Evolutionary conservation across 805 yeast species (phyloP), one percentile per base, ranked within the genome.

Genomic region (Kluyveromyces siamensis): DNA sequence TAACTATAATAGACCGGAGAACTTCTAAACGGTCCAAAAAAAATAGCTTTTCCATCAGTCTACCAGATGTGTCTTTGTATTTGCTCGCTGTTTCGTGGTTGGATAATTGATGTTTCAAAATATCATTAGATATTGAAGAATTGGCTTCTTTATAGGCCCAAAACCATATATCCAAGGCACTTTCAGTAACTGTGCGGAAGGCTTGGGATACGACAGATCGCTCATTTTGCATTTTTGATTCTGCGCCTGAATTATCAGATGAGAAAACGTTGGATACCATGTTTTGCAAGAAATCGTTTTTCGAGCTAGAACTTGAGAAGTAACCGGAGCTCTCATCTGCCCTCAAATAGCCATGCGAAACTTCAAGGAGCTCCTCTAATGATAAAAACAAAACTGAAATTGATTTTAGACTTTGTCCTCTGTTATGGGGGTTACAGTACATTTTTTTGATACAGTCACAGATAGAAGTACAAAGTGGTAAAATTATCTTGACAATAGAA

Each of bases 21-120:
- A 83, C 80, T 57, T 87, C 91, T 45, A 79, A 68, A 16, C 91
- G 81, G 57, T 89, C 96, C 16, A 85, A 57, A 2, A 72, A 71
- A 64, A 81, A 83, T 43, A 85, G 64, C 14, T 76, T 70, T 55
- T 83, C 93, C 49, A 89, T 58, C 11, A 88, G 60, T 52, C 74
- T 78, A 44, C 85, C 79, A 0, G 91, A 73, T 55, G 82, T 77
- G 56, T 82, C 84, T 57, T 85, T 87, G 60, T 87, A 69, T 58
- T 81, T 76, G 52, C 81, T 59, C 44, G 83, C 72, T 63, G 74
- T 72, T 60, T 74, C 75, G 47, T 70, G 70, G 14, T 69, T 49
- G 0, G 82, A 69, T 30, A 30, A 30, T 51, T 67, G 62, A 55
- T 50, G 56, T 50, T 37, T 58, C 56, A 10, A 49, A 40, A n/a